Evolutionary conservation across 768 basidiomycete species (phyloP).

Genomic region (Termitomyces eurrhizus): DNA sequence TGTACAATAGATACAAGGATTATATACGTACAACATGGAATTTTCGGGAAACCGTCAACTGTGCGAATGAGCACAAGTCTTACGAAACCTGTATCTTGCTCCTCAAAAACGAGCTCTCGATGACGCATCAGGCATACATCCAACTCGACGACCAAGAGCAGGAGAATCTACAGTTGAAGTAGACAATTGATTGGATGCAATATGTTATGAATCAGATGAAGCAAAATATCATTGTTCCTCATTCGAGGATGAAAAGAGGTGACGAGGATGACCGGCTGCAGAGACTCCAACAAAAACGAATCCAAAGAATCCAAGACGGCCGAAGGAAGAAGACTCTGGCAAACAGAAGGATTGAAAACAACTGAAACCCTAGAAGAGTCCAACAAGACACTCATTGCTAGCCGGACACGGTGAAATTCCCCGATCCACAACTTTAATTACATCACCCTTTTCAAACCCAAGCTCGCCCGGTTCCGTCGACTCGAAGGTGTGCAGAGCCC

Average conservation of each 20-base stretch:
- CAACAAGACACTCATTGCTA: too few species aligned
- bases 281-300: too few species aligned
- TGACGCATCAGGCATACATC: conserved; percentile 68
- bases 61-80: conserved; percentile 59
- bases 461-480: conserved; percentile 88
- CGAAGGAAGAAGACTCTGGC: too few species aligned
- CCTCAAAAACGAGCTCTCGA: conserved; percentile 68
- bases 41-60: conserved; percentile 54
- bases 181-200: conserved; percentile 92
- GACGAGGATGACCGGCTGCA: too few species aligned
- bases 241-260: too few species aligned
- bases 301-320: too few species aligned
- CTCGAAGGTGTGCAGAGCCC: conserved; percentile 85
- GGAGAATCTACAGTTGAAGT: conserved; percentile 88
- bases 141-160: conserved; percentile 91
- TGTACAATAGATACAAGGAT: too few species aligned
- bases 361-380: too few species aligned
- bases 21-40: too few species aligned
- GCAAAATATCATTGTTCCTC: conserved; percentile 34
- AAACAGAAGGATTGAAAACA: too few species aligned
- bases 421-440: conserved; percentile 93
- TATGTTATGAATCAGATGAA: conserved; percentile 94
- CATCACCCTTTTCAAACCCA: conserved; percentile 86
- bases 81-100: conserved; percentile 68
- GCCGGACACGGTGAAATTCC: too few species aligned